Evolutionary conservation across 768 basidiomycete genomes (phyloP), one percentile per base, ranked within the genome.

Genomic region (Agrocybe praecox): DNA sequence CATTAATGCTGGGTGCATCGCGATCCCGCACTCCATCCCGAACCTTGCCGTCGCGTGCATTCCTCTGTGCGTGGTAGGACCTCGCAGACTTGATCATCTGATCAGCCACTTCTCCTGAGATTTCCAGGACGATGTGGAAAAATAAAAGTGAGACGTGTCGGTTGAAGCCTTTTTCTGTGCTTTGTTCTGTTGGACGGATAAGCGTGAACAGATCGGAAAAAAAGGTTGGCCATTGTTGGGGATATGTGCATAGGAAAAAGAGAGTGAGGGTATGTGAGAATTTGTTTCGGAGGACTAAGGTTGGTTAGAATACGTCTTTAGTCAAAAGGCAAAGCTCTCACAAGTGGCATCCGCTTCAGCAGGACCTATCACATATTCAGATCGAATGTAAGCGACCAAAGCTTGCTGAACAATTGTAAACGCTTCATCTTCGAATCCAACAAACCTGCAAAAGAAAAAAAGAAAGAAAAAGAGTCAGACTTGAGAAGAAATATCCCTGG

Each of bases 71-170:
- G 52, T 79, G 86, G 68, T 83, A 94, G 43, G 84, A 70, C 49
- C 96, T 80, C 14, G 95, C 96, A 49, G 91, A 82, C 73, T 96
- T 94, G 65, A 98, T 86, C 59, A 94, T 85, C 65, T 93, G 90
- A 75, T 99, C 97, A 49, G 94, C 94, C n/a, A 98, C 91, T 72
- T 99, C 97, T 12, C 92, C 91, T 0, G 95, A 96, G 52, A 98
- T 96, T 71, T 99, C 97, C 57, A 91, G 86, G 44, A 99, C 80
- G 63, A 98, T 80, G 66, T 92, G 94, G 70, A 98, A 92, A 70
- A 97, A 87, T 56, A 99, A 82, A 24, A 95, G 80, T 19, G 90
- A 90, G 29, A 96, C 83, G 66, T 96, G 91, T 44, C 84, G 84
- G 69, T 96, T 96, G 74, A 89, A 86, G 22, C 83, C 77, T 40